These are phyloP conservation scores for Chloris gayana DNA, from an alignment of 176 grass and related monocot species.

Conservation along the genomic window DNA sequence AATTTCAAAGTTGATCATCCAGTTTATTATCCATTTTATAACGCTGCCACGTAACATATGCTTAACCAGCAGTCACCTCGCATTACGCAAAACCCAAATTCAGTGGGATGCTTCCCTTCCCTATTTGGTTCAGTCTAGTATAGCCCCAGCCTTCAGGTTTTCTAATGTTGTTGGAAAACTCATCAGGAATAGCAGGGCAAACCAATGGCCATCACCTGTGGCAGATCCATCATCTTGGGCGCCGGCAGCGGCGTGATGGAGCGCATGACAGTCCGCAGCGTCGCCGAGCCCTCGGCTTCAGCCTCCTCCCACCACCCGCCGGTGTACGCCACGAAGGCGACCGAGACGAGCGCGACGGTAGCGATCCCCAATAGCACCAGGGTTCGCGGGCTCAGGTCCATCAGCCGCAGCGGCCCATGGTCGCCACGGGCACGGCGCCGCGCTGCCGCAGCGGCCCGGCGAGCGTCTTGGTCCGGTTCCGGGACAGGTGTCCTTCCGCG, in stretches of 20 bases:
- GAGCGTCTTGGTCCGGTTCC: conserved; percentile 25
- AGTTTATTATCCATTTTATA: neutral
- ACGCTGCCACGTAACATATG: neutral
- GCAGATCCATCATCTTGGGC: conserved; percentile 92
- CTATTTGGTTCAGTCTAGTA: neutral
- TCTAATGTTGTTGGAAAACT: neutral
- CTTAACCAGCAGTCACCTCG: neutral
- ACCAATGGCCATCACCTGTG: conserved; percentile 58
- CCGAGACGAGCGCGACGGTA: conserved; percentile 29
- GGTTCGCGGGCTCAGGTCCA: conserved; percentile 55
- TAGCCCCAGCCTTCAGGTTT: neutral
- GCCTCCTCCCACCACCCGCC: conserved; percentile 24
- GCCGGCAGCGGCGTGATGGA: conserved; percentile 68
- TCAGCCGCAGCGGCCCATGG: conserved; percentile 58
- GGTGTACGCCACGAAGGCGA: conserved; percentile 46
- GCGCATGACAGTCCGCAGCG: conserved; percentile 58
- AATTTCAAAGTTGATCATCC: neutral
- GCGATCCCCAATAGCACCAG: conserved; percentile 39
- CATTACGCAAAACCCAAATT: neutral
- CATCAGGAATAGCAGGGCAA: neutral
- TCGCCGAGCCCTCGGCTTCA: conserved; percentile 41
- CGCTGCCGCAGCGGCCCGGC: conserved; percentile 33
- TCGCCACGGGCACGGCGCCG: conserved; percentile 47
- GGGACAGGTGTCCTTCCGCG: conserved; percentile 14
- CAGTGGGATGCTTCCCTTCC: neutral